Conservation (phyloP, 2,329 filamentous ascomycete species). For the Mycosphaerelloides madeirae region DNA sequence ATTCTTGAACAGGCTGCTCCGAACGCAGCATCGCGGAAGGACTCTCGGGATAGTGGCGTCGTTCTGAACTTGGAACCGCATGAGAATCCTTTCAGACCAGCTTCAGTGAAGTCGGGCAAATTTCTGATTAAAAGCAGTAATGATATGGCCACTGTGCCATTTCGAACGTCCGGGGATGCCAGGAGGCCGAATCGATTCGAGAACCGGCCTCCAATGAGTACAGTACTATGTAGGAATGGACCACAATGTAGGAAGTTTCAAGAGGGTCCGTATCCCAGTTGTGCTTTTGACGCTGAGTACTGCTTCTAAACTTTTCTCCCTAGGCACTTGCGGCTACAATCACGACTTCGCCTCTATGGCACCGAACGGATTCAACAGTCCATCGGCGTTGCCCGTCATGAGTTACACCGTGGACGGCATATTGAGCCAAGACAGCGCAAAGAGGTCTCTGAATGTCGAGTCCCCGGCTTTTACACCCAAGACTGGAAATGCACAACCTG, state of each 20-base stretch:
- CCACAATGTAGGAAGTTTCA: constrained; percentile 32
- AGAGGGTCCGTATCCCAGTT: constrained; percentile 23
- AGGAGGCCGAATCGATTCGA: constrained; percentile 26
- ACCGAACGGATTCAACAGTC: constrained; percentile 25
- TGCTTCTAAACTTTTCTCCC: neutral
- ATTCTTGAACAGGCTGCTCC: no score
- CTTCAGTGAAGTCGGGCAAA: no score
- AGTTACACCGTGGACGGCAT: neutral
- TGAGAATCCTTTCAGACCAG: no score
- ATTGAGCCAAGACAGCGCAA: constrained; percentile 33
- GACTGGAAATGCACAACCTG: constrained; percentile 44
- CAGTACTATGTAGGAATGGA: constrained; percentile 30
- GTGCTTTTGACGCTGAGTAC: neutral
- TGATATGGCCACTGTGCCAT: constrained; percentile 32
- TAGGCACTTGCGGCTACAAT: constrained; percentile 32
- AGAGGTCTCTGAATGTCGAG: constrained; percentile 86
- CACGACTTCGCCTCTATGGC: constrained; percentile 29
- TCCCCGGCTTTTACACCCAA: constrained; percentile 74
- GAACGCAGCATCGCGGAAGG: no score
- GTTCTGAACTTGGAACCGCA: no score
- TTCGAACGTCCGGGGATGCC: constrained; percentile 27
- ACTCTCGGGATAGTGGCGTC: no score
- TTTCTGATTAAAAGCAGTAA: constrained; percentile 9
- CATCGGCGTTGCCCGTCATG: constrained; percentile 15
- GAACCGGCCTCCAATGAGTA: constrained; percentile 27